Evolutionary conservation across 345 rosid species (phyloP).

Genomic region (Dimocarpus longan): DNA sequence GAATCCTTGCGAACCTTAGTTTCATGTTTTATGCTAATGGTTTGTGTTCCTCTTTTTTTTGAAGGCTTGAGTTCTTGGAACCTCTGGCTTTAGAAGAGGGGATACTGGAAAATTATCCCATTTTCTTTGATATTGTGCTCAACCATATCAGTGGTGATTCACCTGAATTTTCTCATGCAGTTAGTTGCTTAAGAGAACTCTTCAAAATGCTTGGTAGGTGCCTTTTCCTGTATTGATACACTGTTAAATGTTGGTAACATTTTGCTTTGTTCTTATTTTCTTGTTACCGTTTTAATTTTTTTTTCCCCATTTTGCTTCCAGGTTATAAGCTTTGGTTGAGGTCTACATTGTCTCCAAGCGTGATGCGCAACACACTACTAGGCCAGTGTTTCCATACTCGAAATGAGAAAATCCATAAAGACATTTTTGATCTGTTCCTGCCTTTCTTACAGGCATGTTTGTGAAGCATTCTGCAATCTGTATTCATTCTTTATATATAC

Average conservation of each 20-base stretch:
- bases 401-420: constrained; percentile 92
- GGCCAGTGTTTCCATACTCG: constrained; percentile 98
- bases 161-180: constrained; percentile 86
- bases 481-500: neutral
- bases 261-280: neutral
- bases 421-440: constrained; percentile 91
- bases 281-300: neutral
- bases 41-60: constrained; percentile 26
- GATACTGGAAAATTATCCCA: constrained; percentile 87
- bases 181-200: constrained; percentile 81
- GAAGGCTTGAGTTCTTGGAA: constrained; percentile 93
- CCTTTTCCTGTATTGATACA: constrained; percentile 10
- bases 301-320: constrained; percentile 32
- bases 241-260: constrained; percentile 1
- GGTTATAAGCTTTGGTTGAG: constrained; percentile 99
- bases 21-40: constrained; percentile 17
- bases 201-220: constrained; percentile 88
- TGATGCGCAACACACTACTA: constrained; percentile 91
- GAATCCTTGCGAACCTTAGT: constrained; percentile 15
- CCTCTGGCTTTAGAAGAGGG: constrained; percentile 97
- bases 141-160: constrained; percentile 90
- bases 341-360: constrained; percentile 91
- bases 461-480: constrained; percentile 18
- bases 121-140: constrained; percentile 88
- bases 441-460: constrained; percentile 86